A percentile compares a stretch with the other conserved stretches of the same genome.
These are phyloP conservation scores for Pterocarpus santalinus DNA, from an alignment of 306 rosid species.

Conservation along the genomic window DNA sequence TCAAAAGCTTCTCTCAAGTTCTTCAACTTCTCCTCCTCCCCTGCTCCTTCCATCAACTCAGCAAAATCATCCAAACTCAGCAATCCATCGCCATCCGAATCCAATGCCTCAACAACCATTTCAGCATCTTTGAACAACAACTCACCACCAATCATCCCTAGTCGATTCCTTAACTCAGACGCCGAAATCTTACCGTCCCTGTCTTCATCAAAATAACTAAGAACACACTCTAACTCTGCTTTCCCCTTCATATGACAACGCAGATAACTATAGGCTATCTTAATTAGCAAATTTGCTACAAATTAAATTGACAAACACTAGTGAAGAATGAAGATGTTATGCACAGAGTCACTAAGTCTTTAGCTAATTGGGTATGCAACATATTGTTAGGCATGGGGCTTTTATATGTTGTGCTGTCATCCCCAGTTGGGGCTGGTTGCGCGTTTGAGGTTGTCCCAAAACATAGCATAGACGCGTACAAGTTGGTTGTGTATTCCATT, in stretches of 20 bases:
- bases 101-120: constrained; percentile 52
- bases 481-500: not conserved
- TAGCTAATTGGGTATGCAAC: not conserved
- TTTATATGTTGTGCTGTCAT: not conserved
- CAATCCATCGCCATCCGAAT: constrained; percentile 58
- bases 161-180: constrained; percentile 51
- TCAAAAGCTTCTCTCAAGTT: constrained; percentile 38
- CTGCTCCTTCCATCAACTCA: not conserved
- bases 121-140: constrained; percentile 50
- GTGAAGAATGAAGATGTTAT: not conserved
- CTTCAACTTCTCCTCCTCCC: constrained; percentile 29
- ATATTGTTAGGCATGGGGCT: not conserved
- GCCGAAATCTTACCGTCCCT: constrained; percentile 73
- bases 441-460: not conserved
- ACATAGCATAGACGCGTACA: no score
- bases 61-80: constrained; percentile 38
- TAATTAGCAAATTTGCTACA: not conserved
- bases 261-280: not conserved
- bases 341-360: not conserved
- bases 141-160: constrained; percentile 57
- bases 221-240: constrained; percentile 49
- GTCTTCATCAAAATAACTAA: constrained; percentile 65
- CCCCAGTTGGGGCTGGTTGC: not conserved
- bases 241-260: not conserved
- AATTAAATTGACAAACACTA: not conserved